A percentile compares a stretch with the other conserved stretches of the same genome.
Evolutionary conservation across 2,329 filamentous ascomycete species (phyloP).

Genomic region (Ophiostoma australiae): DNA sequence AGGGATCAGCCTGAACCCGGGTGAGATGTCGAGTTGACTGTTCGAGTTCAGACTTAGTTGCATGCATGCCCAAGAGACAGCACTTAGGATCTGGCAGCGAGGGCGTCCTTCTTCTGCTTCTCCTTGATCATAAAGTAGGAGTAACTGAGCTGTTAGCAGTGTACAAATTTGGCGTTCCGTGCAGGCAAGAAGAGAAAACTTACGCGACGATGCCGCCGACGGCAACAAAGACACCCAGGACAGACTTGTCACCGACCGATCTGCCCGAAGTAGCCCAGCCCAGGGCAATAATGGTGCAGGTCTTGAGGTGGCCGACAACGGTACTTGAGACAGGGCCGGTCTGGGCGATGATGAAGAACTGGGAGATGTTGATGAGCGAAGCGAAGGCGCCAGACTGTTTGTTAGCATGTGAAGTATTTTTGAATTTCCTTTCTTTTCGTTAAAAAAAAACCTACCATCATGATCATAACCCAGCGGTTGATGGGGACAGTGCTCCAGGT

Average conservation of each 20-base stretch:
- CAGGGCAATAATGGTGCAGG: conserved; percentile 59
- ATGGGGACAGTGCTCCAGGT: conserved; percentile 48
- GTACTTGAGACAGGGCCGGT: conserved; percentile 61
- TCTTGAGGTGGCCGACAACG: conserved; percentile 62
- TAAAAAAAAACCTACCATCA: conserved; percentile 43
- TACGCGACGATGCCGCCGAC: conserved; percentile 55
- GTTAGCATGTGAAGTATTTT: conserved; percentile 24
- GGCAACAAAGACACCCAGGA: conserved; percentile 52
- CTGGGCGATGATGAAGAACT: conserved; percentile 59
- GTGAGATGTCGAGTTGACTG: not conserved
- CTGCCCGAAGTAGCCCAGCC: conserved; percentile 56
- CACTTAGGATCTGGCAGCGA: conserved; percentile 17
- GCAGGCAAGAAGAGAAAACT: conserved; percentile 30
- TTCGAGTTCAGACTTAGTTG: not conserved
- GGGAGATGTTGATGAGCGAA: conserved; percentile 60
- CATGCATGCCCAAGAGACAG: not conserved
- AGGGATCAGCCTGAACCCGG: not conserved
- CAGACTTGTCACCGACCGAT: conserved; percentile 51
- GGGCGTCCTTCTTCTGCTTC: conserved; percentile 27
- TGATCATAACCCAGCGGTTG: conserved; percentile 54
- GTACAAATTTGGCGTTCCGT: not conserved
- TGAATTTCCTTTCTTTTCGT: not conserved
- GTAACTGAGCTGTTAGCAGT: conserved; percentile 28
- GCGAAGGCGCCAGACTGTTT: conserved; percentile 57
- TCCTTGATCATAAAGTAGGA: conserved; percentile 34